Evolutionary conservation across 139 green algal species (phyloP).

Genomic region (Desmodesmus armatus): DNA sequence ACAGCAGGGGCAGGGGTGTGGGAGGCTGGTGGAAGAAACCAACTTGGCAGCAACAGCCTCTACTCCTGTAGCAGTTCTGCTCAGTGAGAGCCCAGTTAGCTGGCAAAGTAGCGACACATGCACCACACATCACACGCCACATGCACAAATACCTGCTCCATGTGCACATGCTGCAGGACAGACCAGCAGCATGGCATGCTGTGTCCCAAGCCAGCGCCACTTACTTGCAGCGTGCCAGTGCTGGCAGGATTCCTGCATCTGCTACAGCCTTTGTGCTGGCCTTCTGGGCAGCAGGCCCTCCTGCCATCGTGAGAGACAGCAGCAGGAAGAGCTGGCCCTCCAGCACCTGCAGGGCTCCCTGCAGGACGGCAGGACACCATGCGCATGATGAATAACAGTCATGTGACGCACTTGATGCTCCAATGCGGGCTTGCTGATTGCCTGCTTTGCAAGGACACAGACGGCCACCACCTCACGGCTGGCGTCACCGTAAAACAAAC

Average conservation of each 20-base stretch:
- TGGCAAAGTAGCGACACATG: not conserved
- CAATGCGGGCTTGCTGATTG: no score
- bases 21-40: no score
- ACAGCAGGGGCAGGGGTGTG: no score
- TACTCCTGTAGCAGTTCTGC: not conserved
- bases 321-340: slow-evolving; percentile 79
- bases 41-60: no score
- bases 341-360: slow-evolving; percentile 56
- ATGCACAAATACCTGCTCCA: no score
- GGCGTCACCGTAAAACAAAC: no score
- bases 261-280: slow-evolving; percentile 69
- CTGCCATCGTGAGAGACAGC: slow-evolving; percentile 62
- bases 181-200: no score
- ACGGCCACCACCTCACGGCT: no score
- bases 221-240: slow-evolving; percentile 56
- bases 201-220: no score
- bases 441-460: no score
- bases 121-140: no score
- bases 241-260: slow-evolving; percentile 58
- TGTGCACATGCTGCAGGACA: no score
- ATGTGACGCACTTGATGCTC: not conserved
- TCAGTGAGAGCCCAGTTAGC: not conserved
- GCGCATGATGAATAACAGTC: not conserved
- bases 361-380: not conserved
- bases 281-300: slow-evolving; percentile 29